Conservation (phyloP, 2,329 filamentous ascomycete genomes). For the Bipolaris cookei region DNA sequence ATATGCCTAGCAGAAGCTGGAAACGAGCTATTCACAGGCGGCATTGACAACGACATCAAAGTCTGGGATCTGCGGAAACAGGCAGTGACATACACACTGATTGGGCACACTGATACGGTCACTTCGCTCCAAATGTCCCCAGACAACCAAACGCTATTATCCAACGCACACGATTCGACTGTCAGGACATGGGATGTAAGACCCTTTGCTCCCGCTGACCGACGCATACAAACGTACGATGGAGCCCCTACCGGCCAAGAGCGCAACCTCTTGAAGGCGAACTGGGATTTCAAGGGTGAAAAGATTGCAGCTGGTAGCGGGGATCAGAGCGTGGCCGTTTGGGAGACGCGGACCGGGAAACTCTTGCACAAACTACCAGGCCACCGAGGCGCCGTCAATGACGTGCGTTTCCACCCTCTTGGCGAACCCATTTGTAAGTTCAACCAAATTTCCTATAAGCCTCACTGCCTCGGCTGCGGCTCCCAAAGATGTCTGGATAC, state of each 20-base stretch:
- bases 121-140: conserved; percentile 91
- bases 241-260: conserved; percentile 88
- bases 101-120: conserved; percentile 89
- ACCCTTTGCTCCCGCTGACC: conserved; percentile 88
- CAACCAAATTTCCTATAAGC: neutral
- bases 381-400: conserved; percentile 93
- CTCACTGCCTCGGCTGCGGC: neutral
- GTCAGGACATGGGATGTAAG: conserved; percentile 95
- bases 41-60: conserved; percentile 96
- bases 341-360: conserved; percentile 88
- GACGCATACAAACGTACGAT: conserved; percentile 86
- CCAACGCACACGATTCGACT: conserved; percentile 92
- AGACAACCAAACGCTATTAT: conserved; percentile 87
- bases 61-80: conserved; percentile 97
- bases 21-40: conserved; percentile 92
- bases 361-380: conserved; percentile 93
- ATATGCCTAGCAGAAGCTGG: conserved; percentile 91
- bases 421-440: conserved; percentile 86
- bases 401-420: conserved; percentile 85
- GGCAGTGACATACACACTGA: conserved; percentile 81
- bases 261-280: conserved; percentile 87
- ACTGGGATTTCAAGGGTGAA: conserved; percentile 86
- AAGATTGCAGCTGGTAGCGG: conserved; percentile 88
- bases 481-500: neutral
- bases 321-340: conserved; percentile 88